These are phyloP conservation scores for Podaxis sp. DNA, from an alignment of 768 basidiomycete genomes.

Conservation along the genomic window DNA sequence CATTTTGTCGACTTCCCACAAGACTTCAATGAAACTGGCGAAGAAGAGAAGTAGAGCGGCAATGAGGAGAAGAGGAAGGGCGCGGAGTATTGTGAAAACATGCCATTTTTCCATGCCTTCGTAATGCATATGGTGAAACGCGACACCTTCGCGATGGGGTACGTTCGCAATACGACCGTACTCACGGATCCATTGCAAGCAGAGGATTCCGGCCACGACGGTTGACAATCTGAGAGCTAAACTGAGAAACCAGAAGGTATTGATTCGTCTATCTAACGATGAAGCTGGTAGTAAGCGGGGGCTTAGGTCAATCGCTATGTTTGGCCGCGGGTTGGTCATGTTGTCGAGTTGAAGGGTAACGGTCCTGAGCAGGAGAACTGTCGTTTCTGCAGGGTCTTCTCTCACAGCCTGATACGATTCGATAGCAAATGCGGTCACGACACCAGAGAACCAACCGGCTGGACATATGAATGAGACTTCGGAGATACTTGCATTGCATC, in stretches of 20 bases:
- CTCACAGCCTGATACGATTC: too few relatives aligned
- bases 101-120: conserved; percentile 14
- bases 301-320: not conserved
- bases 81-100: conserved; percentile 14
- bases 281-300: not conserved
- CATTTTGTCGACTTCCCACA: conserved; percentile 11
- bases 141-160: conserved; percentile 5
- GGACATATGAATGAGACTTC: too few relatives aligned
- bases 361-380: conserved; percentile 9
- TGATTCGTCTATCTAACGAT: conserved; percentile 8
- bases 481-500: too few relatives aligned
- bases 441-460: too few relatives aligned
- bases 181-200: conserved; percentile 19
- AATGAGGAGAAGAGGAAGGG: conserved; percentile 14
- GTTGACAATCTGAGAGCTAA: conserved; percentile 12
- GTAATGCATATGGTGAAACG: conserved; percentile 15
- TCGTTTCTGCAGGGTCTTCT: conserved; percentile 14
- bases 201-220: conserved; percentile 15
- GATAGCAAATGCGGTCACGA: too few relatives aligned
- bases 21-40: conserved; percentile 15
- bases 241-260: conserved; percentile 12
- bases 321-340: conserved; percentile 13
- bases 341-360: conserved; percentile 11
- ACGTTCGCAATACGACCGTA: conserved; percentile 13
- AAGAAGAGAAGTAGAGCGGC: conserved; percentile 16